Evolutionary conservation across 352 stramenopile genomes (phyloP).

Genomic region (Pythium folliculosum): DNA sequence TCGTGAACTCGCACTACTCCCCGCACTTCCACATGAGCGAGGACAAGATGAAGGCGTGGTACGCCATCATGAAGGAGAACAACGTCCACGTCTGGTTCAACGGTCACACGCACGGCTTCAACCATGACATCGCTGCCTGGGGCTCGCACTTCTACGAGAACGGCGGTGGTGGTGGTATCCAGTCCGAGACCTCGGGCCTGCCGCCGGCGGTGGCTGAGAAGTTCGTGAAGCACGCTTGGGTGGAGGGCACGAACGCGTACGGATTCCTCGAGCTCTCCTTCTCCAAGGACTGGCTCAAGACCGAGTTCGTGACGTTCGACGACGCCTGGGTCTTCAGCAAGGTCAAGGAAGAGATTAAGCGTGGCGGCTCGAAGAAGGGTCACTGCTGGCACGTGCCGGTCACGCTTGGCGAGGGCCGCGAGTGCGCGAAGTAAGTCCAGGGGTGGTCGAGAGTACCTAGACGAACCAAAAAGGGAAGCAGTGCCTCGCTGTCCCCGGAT

Average conservation of each 20-base stretch:
- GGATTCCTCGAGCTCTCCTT: slow-evolving; percentile 87
- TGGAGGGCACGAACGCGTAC: slow-evolving; percentile 77
- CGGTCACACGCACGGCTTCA: slow-evolving; percentile 87
- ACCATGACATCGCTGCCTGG: slow-evolving; percentile 85
- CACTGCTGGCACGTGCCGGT: slow-evolving; percentile 88
- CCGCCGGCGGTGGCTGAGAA: slow-evolving; percentile 71
- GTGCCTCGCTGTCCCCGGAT: neutral
- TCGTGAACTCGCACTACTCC: slow-evolving; percentile 91
- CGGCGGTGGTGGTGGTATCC: slow-evolving; percentile 81
- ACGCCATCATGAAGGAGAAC: slow-evolving; percentile 77
- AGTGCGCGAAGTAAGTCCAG: slow-evolving; percentile 40
- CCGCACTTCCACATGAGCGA: slow-evolving; percentile 89
- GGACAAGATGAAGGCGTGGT: slow-evolving; percentile 90
- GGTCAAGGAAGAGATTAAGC: slow-evolving; percentile 70
- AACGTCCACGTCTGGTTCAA: slow-evolving; percentile 82
- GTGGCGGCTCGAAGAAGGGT: slow-evolving; percentile 75
- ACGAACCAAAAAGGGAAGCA: neutral
- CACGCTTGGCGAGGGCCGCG: slow-evolving; percentile 60
- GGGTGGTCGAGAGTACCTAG: neutral
- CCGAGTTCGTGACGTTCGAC: slow-evolving; percentile 86
- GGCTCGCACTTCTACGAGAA: slow-evolving; percentile 90
- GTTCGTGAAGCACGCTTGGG: slow-evolving; percentile 82
- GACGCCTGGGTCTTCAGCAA: slow-evolving; percentile 79
- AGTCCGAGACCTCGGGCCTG: slow-evolving; percentile 81
- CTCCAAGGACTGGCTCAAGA: slow-evolving; percentile 83